Evolutionary conservation across 139 green algal species (phyloP).

Genomic region (Trebouxia sp.): DNA sequence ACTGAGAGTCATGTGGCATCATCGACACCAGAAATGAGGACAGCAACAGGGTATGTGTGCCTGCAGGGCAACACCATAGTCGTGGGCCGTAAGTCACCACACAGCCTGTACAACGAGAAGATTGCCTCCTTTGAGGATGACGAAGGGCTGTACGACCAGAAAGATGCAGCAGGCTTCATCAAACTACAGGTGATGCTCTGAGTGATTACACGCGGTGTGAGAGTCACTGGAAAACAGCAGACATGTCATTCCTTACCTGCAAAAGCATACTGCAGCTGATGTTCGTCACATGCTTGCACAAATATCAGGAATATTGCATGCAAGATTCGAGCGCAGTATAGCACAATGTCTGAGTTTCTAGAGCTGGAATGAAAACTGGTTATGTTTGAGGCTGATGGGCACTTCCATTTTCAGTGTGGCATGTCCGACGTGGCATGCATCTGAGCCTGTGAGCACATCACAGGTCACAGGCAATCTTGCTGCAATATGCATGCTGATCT

Average conservation of each 20-base stretch:
- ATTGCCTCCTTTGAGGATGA: conserved; percentile 98
- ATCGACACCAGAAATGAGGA: background rate
- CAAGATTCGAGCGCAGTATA: no score
- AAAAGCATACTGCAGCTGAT: no score
- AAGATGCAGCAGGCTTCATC: conserved; percentile 95
- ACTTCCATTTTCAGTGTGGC: background rate
- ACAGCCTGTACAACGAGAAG: conserved; percentile 84
- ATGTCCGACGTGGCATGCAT: background rate
- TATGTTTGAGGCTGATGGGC: background rate
- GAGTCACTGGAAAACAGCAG: no score
- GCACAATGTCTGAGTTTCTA: no score
- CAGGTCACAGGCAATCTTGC: no score
- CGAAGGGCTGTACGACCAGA: conserved; percentile 87
- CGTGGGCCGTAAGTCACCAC: conserved; percentile 70
- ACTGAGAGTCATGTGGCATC: no score
- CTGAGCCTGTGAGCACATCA: no score
- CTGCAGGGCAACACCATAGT: conserved; percentile 76
- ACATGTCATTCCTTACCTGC: no score
- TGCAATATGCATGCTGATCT: background rate
- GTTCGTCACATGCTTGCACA: no score
- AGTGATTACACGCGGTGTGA: no score
- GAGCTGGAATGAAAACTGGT: no score
- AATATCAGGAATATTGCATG: no score
- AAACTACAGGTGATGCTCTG: conserved; percentile 75
- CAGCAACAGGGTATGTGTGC: background rate